Percentiles rank a stretch among this genome's conserved stretches.
These are phyloP conservation scores for Ashbya aceris DNA, from an alignment of 1,139 yeast species.

Conservation along the genomic window DNA sequence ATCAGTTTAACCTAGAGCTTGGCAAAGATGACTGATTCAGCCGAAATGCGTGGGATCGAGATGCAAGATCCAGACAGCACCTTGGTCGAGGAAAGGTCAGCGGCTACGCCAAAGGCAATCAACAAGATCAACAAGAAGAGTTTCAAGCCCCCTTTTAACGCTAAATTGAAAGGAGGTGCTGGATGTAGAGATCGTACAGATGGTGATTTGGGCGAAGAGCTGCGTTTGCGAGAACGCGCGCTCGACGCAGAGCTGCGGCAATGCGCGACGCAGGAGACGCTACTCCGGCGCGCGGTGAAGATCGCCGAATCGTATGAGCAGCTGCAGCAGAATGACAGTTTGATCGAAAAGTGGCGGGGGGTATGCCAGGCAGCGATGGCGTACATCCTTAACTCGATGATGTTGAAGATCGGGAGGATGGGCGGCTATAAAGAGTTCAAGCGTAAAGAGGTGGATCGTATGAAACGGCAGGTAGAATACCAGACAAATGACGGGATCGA, in stretches of 20 bases:
- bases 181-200: no score
- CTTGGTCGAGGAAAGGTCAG: slow-evolving; percentile 1
- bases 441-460: slow-evolving; percentile 30
- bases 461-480: slow-evolving; percentile 29
- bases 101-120: not conserved
- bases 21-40: no score
- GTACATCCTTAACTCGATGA: slow-evolving; percentile 35
- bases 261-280: slow-evolving; percentile 21
- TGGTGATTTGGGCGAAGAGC: no score
- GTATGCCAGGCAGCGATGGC: slow-evolving; percentile 38
- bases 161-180: not conserved
- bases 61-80: slow-evolving; percentile 1
- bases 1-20: no score
- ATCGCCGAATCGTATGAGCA: slow-evolving; percentile 25
- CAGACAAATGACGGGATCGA: slow-evolving; percentile 31
- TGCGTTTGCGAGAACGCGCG: slow-evolving; percentile 1
- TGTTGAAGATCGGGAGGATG: slow-evolving; percentile 33
- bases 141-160: not conserved
- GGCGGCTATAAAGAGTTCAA: slow-evolving; percentile 40
- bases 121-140: not conserved
- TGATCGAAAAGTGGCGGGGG: slow-evolving; percentile 38
- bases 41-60: no score
- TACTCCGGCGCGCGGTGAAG: slow-evolving; percentile 32
- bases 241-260: slow-evolving; percentile 7
- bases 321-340: slow-evolving; percentile 20